Base-by-base conservation (phyloP, 768 basidiomycete genomes). In the Strobilomyces echinocephalus region DNA sequence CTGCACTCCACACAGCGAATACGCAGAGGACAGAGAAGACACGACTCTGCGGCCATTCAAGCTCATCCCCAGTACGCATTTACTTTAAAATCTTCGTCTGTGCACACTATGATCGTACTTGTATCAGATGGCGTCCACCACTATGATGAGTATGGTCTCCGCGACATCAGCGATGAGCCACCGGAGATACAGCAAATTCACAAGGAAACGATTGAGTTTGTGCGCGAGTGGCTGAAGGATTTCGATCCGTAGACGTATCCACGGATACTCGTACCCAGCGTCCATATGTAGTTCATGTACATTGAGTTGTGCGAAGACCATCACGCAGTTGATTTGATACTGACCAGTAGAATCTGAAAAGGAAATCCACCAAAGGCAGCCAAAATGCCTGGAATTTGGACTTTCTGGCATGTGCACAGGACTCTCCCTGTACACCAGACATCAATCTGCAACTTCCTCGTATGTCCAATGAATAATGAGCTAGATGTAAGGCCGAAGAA, bases 41-140 rank as follows among this genome's bases (percentile, higher is more conserved):
- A 92, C 91, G 1, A 69, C 84, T 15, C 63, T 83, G 34, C 76
- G 79, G 36, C 95, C 95, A 1, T 92, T 92, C 72, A 93, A 94
- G 67, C 63, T 95, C 39, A 97, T 97, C 53, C 85, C 86, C 10
- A 76, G 92, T 92, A 59, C 24, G 85, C 75, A 16, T 42, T 24
- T 30, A 10, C 9, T 26, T 47, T 54, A 31, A 18, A 1, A 40
- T 26, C 3, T 20, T 31, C 10, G 5, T 49, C 45, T 28, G 46
- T 16, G 20, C 35, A 24, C 7, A 28, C 49, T 59, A 26, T 40
- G 38, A 31, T 12, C 18, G 4, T 28, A 6, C n/a, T 31, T 40
- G 4, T 49, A 24, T 50, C 55, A 88, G 87, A 76, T 50, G 88
- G 75, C 35, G 84, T 89, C 10, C 92, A 95, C 63, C 77, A 79